phyloP scores from a whole-genome alignment of 179 eudicot species.

The Silene noctiflora region DNA sequence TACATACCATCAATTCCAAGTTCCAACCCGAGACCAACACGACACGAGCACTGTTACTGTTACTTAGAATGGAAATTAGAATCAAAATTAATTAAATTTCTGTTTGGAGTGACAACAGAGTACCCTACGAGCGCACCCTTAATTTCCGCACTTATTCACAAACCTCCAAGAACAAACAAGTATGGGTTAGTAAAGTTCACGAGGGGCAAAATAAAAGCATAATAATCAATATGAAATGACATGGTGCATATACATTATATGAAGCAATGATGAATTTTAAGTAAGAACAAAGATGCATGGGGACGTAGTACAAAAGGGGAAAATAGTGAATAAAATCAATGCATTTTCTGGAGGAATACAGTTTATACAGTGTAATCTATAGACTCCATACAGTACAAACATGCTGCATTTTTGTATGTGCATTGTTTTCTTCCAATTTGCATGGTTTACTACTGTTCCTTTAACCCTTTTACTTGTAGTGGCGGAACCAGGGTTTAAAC shows the following conservation, averaged over 20 bases:
- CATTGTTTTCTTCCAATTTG: neutral
- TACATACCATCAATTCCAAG: too few relatives aligned
- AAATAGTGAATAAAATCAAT: slow-evolving; percentile 16
- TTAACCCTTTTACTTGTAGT: neutral
- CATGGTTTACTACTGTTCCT: neutral
- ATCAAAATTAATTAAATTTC: too few relatives aligned
- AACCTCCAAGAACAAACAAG: neutral
- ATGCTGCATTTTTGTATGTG: slow-evolving; percentile 10
- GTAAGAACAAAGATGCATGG: slow-evolving; percentile 10
- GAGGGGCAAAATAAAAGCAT: neutral
- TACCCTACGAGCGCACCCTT: too few relatives aligned
- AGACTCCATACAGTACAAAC: neutral
- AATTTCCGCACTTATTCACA: neutral
- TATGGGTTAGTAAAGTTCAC: neutral
- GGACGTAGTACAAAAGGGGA: slow-evolving; percentile 10
- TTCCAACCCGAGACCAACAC: too few relatives aligned
- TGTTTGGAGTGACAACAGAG: too few relatives aligned
- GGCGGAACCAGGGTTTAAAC: too few relatives aligned
- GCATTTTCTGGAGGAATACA: neutral
- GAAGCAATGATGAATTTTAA: neutral
- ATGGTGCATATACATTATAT: neutral
- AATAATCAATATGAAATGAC: slow-evolving; percentile 1
- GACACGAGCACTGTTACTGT: too few relatives aligned
- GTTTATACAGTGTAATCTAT: neutral
- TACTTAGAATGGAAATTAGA: too few relatives aligned